phyloP scores from a whole-genome alignment of 441 rosid species.

The Brassica balearica region DNA sequence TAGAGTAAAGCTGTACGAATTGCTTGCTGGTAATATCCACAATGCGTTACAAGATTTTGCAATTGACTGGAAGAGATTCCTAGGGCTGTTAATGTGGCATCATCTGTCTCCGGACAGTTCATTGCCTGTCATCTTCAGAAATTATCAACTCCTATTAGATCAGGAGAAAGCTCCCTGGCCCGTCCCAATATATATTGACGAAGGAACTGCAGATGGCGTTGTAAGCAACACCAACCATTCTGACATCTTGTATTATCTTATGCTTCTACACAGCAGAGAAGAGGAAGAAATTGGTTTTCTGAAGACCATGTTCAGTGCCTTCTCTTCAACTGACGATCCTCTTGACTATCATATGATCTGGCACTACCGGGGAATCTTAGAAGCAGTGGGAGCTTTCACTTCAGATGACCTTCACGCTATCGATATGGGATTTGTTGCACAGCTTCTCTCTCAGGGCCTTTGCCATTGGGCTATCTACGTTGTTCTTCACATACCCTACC shows the following conservation, averaged over 20 bases:
- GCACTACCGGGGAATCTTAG: slow-evolving; percentile 89
- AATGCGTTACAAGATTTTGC: slow-evolving; percentile 61
- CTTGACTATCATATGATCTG: slow-evolving; percentile 99
- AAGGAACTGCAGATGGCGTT: slow-evolving; percentile 64
- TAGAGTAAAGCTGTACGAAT: slow-evolving; percentile 79
- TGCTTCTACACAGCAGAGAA: slow-evolving; percentile 91
- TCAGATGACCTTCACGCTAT: slow-evolving; percentile 90
- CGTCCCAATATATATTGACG: slow-evolving; percentile 84
- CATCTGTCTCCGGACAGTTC: slow-evolving; percentile 74
- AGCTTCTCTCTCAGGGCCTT: slow-evolving; percentile 77
- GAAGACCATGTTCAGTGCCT: slow-evolving; percentile 92
- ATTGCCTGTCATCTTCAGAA: slow-evolving; percentile 69
- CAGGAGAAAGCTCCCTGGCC: slow-evolving; percentile 84
- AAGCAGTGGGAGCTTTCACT: slow-evolving; percentile 80
- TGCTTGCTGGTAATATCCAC: slow-evolving; percentile 91
- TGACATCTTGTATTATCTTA: slow-evolving; percentile 92
- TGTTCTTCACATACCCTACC: slow-evolving; percentile 80
- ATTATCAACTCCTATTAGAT: slow-evolving; percentile 71
- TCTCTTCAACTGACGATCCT: slow-evolving; percentile 91
- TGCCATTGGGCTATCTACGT: slow-evolving; percentile 98
- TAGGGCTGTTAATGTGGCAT: slow-evolving; percentile 98
- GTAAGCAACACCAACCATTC: slow-evolving; percentile 57
- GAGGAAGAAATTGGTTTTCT: slow-evolving; percentile 60
- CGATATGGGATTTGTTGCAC: slow-evolving; percentile 94
- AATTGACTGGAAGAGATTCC: slow-evolving; percentile 97